phyloP scores from a whole-genome alignment of 208 protist species.

The Acanthamoeba healyi region DNA sequence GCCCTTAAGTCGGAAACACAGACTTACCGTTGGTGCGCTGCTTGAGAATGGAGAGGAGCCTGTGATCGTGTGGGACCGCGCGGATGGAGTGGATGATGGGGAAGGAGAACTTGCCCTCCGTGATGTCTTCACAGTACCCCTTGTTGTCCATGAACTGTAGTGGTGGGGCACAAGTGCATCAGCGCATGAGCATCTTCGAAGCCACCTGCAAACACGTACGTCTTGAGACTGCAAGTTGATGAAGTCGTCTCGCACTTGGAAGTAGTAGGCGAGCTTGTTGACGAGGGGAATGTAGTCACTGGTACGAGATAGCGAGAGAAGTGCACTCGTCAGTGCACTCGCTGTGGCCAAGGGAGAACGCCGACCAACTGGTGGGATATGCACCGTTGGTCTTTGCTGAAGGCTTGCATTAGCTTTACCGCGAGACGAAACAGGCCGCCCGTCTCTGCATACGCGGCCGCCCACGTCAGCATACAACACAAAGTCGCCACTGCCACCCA shows the following conservation, averaged over 20 bases:
- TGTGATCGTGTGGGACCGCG: slow-evolving; percentile 52
- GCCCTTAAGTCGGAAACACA: too few relatives aligned
- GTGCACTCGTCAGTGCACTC: too few relatives aligned
- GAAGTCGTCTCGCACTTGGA: slow-evolving; percentile 94
- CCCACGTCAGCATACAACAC: not conserved
- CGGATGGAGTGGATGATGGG: slow-evolving; percentile 90
- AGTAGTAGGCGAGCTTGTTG: slow-evolving; percentile 89
- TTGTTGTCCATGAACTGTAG: slow-evolving; percentile 85
- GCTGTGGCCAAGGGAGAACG: not conserved
- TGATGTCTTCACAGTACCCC: slow-evolving; percentile 91
- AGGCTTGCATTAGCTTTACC: slow-evolving; percentile 88
- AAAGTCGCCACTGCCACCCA: too few relatives aligned
- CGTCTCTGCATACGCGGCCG: slow-evolving; percentile 86
- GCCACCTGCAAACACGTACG: not conserved
- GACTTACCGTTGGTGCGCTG: slow-evolving; percentile 72
- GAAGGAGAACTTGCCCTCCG: slow-evolving; percentile 93
- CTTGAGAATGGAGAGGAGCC: slow-evolving; percentile 84
- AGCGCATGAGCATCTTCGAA: not conserved
- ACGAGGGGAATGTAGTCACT: slow-evolving; percentile 85
- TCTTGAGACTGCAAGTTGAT: slow-evolving; percentile 88
- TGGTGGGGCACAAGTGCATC: not conserved
- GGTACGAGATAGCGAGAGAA: not conserved
- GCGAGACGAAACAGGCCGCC: slow-evolving; percentile 91
- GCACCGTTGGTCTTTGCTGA: slow-evolving; percentile 84
- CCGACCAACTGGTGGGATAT: not conserved